Conservation (phyloP, 1,139 yeast species). For the Debaryomyces subglobosus region DNA sequence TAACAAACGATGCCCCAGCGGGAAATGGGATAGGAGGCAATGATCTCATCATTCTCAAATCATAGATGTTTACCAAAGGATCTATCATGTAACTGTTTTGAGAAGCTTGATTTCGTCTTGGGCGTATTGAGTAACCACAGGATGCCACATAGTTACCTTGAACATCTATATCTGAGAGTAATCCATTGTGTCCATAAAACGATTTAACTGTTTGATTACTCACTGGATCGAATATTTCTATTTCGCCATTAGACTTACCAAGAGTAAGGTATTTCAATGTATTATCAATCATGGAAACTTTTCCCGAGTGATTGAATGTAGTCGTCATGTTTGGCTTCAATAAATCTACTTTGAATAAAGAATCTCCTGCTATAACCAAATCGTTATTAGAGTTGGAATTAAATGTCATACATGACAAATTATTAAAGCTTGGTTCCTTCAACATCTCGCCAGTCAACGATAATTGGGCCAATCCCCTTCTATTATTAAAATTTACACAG, state of each 20-base stretch:
- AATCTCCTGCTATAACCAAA: conserved; percentile 36
- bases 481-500: conserved; percentile 55
- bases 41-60: conserved; percentile 72
- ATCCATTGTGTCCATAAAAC: conserved; percentile 74
- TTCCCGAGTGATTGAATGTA: conserved; percentile 35
- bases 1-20: conserved; percentile 84
- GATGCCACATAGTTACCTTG: conserved; percentile 78
- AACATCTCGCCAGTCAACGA: conserved; percentile 32
- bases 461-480: conserved; percentile 57
- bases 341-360: conserved; percentile 62
- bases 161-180: conserved; percentile 76
- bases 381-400: conserved; percentile 39
- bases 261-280: conserved; percentile 53
- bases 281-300: conserved; percentile 33
- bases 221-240: conserved; percentile 78
- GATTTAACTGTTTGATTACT: conserved; percentile 56
- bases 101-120: conserved; percentile 26
- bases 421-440: conserved; percentile 26
- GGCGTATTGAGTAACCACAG: conserved; percentile 74
- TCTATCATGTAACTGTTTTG: conserved; percentile 50
- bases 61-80: conserved; percentile 83
- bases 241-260: conserved; percentile 68
- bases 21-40: conserved; percentile 85
- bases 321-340: conserved; percentile 47
- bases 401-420: conserved; percentile 41